Percentiles rank a stretch among this genome's conserved stretches.
Evolutionary conservation across 2,329 filamentous ascomycete genomes (phyloP).

Genomic region (Bertia moriformis): DNA sequence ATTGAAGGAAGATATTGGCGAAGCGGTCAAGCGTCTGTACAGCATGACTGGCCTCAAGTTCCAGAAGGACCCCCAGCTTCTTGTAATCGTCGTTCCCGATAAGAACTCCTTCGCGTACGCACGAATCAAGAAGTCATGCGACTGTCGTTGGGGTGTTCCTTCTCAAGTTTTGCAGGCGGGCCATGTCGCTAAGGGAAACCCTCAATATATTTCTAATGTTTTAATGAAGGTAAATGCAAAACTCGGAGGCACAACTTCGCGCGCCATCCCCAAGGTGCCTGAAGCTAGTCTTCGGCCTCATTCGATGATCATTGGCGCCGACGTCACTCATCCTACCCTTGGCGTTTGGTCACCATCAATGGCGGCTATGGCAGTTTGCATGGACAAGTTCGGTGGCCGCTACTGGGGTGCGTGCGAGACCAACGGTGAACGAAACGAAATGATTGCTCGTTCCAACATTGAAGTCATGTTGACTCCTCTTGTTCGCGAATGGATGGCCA

Average conservation of each 20-base stretch:
- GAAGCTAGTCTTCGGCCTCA: conserved; percentile 7
- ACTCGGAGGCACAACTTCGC: conserved; percentile 46
- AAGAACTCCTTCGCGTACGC: conserved; percentile 45
- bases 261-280: conserved; percentile 2
- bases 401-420: conserved; percentile 52
- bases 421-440: conserved; percentile 52
- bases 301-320: conserved; percentile 52
- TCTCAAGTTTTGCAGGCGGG: conserved; percentile 51
- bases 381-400: conserved; percentile 35
- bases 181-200: conserved; percentile 40
- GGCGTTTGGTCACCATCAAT: conserved; percentile 43
- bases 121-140: conserved; percentile 54
- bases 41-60: not conserved
- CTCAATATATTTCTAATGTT: conserved; percentile 60
- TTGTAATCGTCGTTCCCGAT: conserved; percentile 48
- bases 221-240: conserved; percentile 65
- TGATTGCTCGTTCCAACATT: conserved; percentile 46
- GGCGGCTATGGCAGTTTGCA: conserved; percentile 51
- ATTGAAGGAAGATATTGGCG: conserved; percentile 4
- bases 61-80: conserved; percentile 32
- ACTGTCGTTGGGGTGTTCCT: conserved; percentile 52
- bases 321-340: conserved; percentile 55
- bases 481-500: conserved; percentile 11
- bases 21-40: not conserved
- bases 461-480: conserved; percentile 38